Evolutionary conservation across 495 filamentous ascomycete genomes (phyloP), one percentile per base, ranked within the genome.

Genomic region (Aspergillus sclerotioniger): DNA sequence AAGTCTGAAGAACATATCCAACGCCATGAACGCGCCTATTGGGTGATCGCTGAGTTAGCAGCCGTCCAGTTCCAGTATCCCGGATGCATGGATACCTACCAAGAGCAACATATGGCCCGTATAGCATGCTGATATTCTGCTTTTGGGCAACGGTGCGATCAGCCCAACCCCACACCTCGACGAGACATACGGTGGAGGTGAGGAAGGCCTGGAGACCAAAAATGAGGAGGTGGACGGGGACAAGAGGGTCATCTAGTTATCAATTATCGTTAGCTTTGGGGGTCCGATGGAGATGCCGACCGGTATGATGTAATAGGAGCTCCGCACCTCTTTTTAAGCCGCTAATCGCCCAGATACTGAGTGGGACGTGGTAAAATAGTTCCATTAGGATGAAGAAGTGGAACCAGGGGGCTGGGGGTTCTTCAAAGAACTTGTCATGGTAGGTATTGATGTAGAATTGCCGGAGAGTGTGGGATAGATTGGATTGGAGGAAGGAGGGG

Each of bases 341-440:
- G 48, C 76, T 62, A 39, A 87, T 69, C 0, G 80, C 84, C 82
- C 87, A 92, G 0, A 90, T 43, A 49, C 84, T 87, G 15, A 87
- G 62, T 1, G 91, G 91, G 2, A 87, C 66, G 60, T 91, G 84
- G 63, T 88, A 87, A 35, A 86, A 54, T 29, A 85, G 60, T 73
- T 96, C 91, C 68, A 90, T 77, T 69, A 80, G 85, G 28, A 85
- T 73, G 67, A 87, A 92, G 5, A 83, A 62, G 3, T 71, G 74
- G 70, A 93, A 92, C 86, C 90, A 96, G 46, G 75, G 75, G 0
- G 89, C 85, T 2, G 84, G 73, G 17, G 66, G 60, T 28, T 76
- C 76, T 46, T 80, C 78, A 67, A 91, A 89, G 75, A 92, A 89
- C 25, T 85, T 89, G 72, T 96, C 91, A 41, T 84, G 82, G 75